Evolutionary conservation across 371 early-diverging fungal species (phyloP).

Genomic region (Umbelopsis sp.): DNA sequence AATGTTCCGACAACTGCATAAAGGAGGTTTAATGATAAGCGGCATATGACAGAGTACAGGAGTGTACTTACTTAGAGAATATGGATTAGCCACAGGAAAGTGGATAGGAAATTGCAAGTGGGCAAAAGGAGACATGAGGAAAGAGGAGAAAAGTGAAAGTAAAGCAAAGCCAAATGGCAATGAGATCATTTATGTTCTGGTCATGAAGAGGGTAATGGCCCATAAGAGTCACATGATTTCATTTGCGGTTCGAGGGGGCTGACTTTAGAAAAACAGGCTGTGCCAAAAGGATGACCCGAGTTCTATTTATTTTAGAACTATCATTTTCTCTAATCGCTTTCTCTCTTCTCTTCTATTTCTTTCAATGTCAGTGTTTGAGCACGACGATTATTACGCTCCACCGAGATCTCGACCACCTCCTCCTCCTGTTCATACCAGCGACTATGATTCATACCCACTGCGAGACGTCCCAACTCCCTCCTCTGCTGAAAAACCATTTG

Average conservation of each 20-base stretch:
- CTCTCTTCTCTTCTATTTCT: not conserved
- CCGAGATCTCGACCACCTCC: slow-evolving; percentile 13
- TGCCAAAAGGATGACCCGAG: not conserved
- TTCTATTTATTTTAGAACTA: not conserved
- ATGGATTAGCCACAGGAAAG: slow-evolving; percentile 13
- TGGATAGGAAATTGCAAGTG: slow-evolving; percentile 14
- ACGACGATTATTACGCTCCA: slow-evolving; percentile 14
- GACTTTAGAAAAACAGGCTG: not conserved
- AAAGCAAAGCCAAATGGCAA: not conserved
- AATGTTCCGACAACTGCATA: slow-evolving; percentile 12
- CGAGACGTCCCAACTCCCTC: not conserved
- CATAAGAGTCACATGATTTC: no score
- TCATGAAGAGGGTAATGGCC: no score
- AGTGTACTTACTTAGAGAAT: not conserved
- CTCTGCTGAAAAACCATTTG: not conserved
- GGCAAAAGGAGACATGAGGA: not conserved
- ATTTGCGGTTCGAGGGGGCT: no score
- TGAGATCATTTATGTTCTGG: no score
- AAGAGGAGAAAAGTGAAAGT: not conserved
- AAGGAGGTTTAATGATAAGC: not conserved
- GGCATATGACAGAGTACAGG: no score
- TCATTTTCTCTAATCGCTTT: not conserved
- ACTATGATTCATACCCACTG: slow-evolving; percentile 4
- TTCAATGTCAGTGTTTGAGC: slow-evolving; percentile 13
- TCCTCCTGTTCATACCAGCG: not conserved